Conservation (phyloP, 768 basidiomycete genomes). For the Leccinellum rugosiceps region DNA sequence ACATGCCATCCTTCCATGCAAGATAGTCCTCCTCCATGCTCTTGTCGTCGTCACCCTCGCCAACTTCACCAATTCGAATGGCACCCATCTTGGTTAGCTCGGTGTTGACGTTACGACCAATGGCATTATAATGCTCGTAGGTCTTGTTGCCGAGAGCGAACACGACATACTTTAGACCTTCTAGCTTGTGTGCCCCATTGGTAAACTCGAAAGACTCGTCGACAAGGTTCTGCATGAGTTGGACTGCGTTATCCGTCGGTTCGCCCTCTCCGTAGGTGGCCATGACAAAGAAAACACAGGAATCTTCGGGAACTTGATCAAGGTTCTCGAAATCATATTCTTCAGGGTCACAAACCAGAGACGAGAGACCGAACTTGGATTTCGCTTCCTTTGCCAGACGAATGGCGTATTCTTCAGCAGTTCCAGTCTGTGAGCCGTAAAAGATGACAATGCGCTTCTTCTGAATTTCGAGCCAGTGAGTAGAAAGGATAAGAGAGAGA, state of each 20-base stretch:
- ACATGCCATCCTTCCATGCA: constrained; percentile 98
- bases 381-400: constrained; percentile 98
- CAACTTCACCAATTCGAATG: constrained; percentile 78
- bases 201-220: constrained; percentile 88
- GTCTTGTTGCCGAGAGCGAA: constrained; percentile 92
- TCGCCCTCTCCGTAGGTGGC: constrained; percentile 99
- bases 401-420: constrained; percentile 97
- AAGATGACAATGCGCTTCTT: constrained; percentile 97
- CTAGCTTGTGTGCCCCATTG: constrained; percentile 69
- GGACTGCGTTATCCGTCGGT: constrained; percentile 96
- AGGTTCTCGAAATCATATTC: constrained; percentile 98
- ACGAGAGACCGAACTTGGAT: constrained; percentile 90
- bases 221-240: constrained; percentile 87
- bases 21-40: constrained; percentile 99
- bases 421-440: constrained; percentile 98
- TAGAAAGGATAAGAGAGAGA: constrained; percentile 4
- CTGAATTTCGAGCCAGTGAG: constrained; percentile 38
- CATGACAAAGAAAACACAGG: constrained; percentile 90
- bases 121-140: constrained; percentile 95
- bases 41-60: constrained; percentile 98
- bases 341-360: constrained; percentile 96
- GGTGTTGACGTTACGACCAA: constrained; percentile 75
- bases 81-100: constrained; percentile 78
- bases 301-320: constrained; percentile 85
- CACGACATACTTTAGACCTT: constrained; percentile 90